phyloP scores from a whole-genome alignment of 2,329 filamentous ascomycete species.

The Aspergillus neotritici region DNA sequence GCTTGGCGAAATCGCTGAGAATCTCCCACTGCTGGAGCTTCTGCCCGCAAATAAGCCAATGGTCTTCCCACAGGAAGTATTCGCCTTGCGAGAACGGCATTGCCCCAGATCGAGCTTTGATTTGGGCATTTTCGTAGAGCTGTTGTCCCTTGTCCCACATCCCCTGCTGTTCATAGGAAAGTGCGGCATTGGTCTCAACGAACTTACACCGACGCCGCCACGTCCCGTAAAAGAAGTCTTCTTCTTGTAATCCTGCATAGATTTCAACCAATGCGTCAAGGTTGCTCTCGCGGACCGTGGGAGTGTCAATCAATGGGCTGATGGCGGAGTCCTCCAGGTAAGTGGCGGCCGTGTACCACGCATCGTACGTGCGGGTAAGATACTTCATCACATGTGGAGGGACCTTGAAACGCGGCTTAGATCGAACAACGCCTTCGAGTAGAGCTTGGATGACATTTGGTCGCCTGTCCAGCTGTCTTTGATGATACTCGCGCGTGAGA shows the following conservation, averaged over 20 bases:
- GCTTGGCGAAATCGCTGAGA: conserved; percentile 92
- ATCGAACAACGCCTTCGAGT: conserved; percentile 77
- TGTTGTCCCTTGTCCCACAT: conserved; percentile 99
- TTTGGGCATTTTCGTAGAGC: conserved; percentile 92
- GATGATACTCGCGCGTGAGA: conserved; percentile 92
- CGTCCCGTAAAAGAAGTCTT: conserved; percentile 94
- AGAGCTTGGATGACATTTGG: conserved; percentile 94
- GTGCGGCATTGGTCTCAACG: conserved; percentile 91
- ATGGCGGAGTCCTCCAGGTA: conserved; percentile 88
- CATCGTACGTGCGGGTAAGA: conserved; percentile 86
- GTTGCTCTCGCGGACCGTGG: conserved; percentile 83
- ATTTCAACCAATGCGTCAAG: conserved; percentile 92
- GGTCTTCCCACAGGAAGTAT: conserved; percentile 99
- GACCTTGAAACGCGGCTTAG: conserved; percentile 82
- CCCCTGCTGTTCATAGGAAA: conserved; percentile 97
- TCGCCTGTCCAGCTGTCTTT: conserved; percentile 85
- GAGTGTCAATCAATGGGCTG: conserved; percentile 75
- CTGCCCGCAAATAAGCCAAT: conserved; percentile 95
- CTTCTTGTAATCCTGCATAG: conserved; percentile 84
- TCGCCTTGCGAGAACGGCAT: conserved; percentile 93
- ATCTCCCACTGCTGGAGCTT: conserved; percentile 99
- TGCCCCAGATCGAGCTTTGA: conserved; percentile 94
- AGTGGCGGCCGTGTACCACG: conserved; percentile 90
- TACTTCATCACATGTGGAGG: conserved; percentile 96
- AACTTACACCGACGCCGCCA: conserved; percentile 95